Evolutionary conservation across 768 basidiomycete genomes (phyloP).

Genomic region (Daedalea quercina): DNA sequence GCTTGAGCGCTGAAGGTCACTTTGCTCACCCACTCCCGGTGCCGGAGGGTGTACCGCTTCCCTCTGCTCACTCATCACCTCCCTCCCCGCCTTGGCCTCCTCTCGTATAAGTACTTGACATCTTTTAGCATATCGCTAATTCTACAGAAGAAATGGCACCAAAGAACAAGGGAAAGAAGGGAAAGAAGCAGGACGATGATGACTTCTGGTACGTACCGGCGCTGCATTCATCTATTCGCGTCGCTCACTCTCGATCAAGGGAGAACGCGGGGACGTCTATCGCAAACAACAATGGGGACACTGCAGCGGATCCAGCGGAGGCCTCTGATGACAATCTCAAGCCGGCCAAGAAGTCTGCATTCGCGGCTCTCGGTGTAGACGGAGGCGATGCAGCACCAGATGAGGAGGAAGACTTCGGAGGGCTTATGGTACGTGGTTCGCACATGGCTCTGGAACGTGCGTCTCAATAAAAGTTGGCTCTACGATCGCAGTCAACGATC

Average conservation of each 20-base stretch:
- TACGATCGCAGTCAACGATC: slow-evolving; percentile 45
- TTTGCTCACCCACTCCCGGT: background rate
- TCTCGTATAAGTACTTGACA: background rate
- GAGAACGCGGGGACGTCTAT: slow-evolving; percentile 58
- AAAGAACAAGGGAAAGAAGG: slow-evolving; percentile 83
- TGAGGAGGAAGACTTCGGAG: slow-evolving; percentile 15
- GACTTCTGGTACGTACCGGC: slow-evolving; percentile 59
- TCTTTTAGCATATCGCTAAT: background rate
- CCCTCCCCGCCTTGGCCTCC: background rate
- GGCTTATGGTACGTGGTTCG: slow-evolving; percentile 21
- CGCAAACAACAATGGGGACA: slow-evolving; percentile 30
- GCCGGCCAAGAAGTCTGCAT: slow-evolving; percentile 28
- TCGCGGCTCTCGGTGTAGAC: slow-evolving; percentile 41
- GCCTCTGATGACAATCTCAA: slow-evolving; percentile 38
- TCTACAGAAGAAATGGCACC: slow-evolving; percentile 40
- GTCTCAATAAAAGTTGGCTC: background rate
- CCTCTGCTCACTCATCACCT: background rate
- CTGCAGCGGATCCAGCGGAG: slow-evolving; percentile 23
- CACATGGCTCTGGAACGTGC: background rate
- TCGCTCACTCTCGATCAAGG: slow-evolving; percentile 30
- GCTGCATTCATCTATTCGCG: slow-evolving; percentile 1
- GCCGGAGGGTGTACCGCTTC: background rate
- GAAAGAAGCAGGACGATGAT: slow-evolving; percentile 76
- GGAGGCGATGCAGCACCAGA: slow-evolving; percentile 19
- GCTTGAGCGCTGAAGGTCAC: background rate